phyloP scores from a whole-genome alignment of 225 moss, liverwort and hornwort species.

The Thuidium tamariscinum region DNA sequence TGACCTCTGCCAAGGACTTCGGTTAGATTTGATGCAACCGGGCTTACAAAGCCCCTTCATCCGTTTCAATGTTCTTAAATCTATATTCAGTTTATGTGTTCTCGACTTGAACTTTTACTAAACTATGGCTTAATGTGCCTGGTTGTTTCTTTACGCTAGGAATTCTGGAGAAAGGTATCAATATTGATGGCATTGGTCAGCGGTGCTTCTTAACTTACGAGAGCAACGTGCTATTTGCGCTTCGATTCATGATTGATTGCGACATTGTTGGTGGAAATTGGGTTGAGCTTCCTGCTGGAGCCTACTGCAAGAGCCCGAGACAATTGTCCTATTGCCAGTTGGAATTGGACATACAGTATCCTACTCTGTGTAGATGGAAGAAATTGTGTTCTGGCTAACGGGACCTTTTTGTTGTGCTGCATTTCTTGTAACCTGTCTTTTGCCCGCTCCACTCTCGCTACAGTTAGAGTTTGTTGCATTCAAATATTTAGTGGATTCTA shows the following conservation, averaged over 20 bases:
- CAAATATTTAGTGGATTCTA: background rate
- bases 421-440: background rate
- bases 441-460: background rate
- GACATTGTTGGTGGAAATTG: constrained; percentile 93
- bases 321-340: constrained; percentile 78
- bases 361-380: background rate
- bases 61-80: background rate
- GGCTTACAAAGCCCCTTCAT: background rate
- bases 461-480: background rate
- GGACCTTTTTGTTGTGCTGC: background rate
- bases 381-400: background rate
- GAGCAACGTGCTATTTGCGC: constrained; percentile 94
- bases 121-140: background rate
- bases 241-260: constrained; percentile 98
- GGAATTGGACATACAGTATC: constrained; percentile 87
- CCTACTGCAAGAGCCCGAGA: constrained; percentile 43
- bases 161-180: constrained; percentile 83
- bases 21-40: background rate
- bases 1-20: background rate
- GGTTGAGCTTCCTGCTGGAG: constrained; percentile 73
- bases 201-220: constrained; percentile 85
- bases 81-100: background rate
- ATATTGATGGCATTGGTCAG: constrained; percentile 70
- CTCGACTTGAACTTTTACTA: background rate
- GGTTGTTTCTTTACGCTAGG: constrained; percentile 34